Conservation (phyloP, 177 flowering plant genomes). For the Vitis hybrid region DNA sequence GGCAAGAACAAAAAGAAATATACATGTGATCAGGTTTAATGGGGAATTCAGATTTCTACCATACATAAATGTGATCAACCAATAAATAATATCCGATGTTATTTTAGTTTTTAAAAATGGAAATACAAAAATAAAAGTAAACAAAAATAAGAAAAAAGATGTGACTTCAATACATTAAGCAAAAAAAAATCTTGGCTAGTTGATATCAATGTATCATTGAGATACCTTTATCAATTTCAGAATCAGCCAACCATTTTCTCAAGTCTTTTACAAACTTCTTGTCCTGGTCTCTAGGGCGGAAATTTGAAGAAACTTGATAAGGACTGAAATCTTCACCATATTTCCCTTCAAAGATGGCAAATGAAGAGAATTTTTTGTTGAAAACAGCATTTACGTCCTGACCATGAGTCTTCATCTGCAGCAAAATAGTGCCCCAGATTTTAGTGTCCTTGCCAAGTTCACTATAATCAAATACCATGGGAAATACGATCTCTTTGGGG, state of each 20-base stretch:
- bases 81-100: too few species aligned
- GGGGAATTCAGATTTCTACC: too few species aligned
- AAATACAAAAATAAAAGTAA: too few species aligned
- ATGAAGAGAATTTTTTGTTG: conserved; percentile 68
- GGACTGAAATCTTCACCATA: conserved; percentile 40
- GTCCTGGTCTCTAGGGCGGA: conserved; percentile 36
- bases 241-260: conserved; percentile 51
- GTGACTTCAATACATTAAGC: too few species aligned
- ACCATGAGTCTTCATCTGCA: conserved; percentile 59
- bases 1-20: too few species aligned
- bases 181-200: neutral
- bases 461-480: too few species aligned
- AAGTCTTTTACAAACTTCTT: conserved; percentile 40
- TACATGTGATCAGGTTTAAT: too few species aligned
- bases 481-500: too few species aligned
- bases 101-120: too few species aligned
- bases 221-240: conserved; percentile 51
- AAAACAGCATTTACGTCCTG: conserved; percentile 44
- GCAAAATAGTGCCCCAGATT: neutral
- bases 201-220: neutral
- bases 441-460: neutral
- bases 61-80: too few species aligned
- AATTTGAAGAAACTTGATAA: conserved; percentile 63
- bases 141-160: too few species aligned
- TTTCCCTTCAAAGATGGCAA: conserved; percentile 65